Evolutionary conservation across 2,329 filamentous ascomycete genomes (phyloP).

Genomic region (Acarospora socialis): DNA sequence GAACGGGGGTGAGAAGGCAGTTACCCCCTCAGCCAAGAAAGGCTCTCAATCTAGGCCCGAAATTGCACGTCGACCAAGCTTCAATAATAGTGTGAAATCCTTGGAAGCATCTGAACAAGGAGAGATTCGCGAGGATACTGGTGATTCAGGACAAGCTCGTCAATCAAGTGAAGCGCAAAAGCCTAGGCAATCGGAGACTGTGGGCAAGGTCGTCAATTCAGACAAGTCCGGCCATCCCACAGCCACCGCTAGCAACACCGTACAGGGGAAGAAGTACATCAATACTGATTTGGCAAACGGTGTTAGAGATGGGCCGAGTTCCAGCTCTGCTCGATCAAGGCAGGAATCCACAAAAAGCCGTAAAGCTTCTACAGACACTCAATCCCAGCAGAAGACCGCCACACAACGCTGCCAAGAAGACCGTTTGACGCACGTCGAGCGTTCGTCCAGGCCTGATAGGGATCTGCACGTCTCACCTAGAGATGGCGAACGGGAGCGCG

Average conservation of each 20-base stretch:
- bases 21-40: background rate
- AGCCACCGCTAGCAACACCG: background rate
- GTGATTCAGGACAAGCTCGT: slow-evolving; percentile 9
- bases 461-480: too few species aligned
- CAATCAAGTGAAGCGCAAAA: slow-evolving; percentile 14
- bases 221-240: background rate
- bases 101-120: slow-evolving; percentile 17
- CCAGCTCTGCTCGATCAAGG: too few species aligned
- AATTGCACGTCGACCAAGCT: background rate
- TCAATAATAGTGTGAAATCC: slow-evolving; percentile 1
- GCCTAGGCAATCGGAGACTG: slow-evolving; percentile 7
- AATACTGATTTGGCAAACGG: background rate
- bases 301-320: background rate
- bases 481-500: too few species aligned
- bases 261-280: background rate
- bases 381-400: too few species aligned
- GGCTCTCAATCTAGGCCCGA: background rate
- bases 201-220: background rate
- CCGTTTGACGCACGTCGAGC: too few species aligned
- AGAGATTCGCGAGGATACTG: slow-evolving; percentile 20
- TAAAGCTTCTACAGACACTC: too few species aligned
- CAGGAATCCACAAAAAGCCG: too few species aligned
- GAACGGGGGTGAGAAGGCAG: background rate
- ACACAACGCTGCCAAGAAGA: too few species aligned
- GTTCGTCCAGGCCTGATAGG: too few species aligned